A percentile compares a stretch with the other conserved stretches of the same genome.
phyloP scores from a whole-genome alignment of 495 filamentous ascomycete genomes.

The Aspergillus campestris region DNA sequence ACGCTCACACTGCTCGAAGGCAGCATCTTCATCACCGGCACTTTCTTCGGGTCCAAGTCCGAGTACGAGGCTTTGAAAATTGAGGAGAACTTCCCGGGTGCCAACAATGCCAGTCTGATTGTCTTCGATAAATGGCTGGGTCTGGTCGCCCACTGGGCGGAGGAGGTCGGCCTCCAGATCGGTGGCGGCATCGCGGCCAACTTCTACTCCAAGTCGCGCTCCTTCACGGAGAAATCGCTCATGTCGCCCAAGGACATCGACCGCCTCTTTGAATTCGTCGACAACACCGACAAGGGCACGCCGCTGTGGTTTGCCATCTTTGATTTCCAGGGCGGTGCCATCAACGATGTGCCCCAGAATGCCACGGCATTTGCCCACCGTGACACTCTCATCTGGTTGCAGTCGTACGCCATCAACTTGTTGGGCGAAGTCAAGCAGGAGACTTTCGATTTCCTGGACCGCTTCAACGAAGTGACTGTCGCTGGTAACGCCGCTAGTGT shows the following conservation, averaged over 20 bases:
- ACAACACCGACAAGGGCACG: conserved; percentile 35
- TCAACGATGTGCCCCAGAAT: conserved; percentile 24
- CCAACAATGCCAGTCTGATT: conserved; percentile 15
- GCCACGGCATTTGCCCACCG: conserved; percentile 37
- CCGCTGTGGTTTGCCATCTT: conserved; percentile 37
- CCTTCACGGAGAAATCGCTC: too few species aligned
- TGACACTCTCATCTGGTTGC: conserved; percentile 35
- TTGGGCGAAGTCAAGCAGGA: conserved; percentile 27
- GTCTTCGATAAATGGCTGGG: conserved; percentile 45
- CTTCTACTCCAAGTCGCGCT: conserved; percentile 3
- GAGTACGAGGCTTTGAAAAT: conserved; percentile 23
- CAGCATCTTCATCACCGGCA: conserved; percentile 18
- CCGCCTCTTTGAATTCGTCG: conserved; percentile 31
- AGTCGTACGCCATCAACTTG: conserved; percentile 35
- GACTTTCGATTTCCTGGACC: conserved; percentile 26
- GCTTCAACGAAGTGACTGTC: conserved; percentile 33
- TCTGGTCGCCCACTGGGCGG: conserved; percentile 35
- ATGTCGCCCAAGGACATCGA: conserved; percentile 16
- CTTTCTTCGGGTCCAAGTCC: conserved; percentile 20
- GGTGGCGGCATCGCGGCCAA: conserved; percentile 19
- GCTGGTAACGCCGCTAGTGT: too few species aligned
- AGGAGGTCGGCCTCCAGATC: conserved; percentile 21
- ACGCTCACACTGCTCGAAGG: conserved; percentile 15
- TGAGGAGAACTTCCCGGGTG: conserved; percentile 12
- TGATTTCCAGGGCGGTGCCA: conserved; percentile 33